Evolutionary conservation across 1,284 basidiomycete genomes (phyloP).

Genomic region (Naganishia liquefaciens): DNA sequence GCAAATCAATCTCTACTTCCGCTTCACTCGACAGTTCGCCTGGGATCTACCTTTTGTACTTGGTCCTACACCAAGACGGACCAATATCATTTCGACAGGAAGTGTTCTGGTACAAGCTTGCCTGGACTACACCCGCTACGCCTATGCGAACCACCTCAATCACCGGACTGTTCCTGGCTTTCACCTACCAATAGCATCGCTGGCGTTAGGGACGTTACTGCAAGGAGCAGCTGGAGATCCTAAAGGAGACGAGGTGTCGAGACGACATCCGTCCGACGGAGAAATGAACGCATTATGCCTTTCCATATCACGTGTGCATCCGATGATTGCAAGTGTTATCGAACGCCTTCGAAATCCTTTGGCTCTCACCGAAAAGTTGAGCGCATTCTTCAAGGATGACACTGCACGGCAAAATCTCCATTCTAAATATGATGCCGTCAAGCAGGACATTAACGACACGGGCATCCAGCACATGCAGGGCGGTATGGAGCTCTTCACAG

Average conservation of each 20-base stretch:
- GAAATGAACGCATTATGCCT: not conserved
- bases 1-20: slow-evolving; percentile 19
- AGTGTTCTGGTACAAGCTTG: slow-evolving; percentile 9
- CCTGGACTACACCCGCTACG: not conserved
- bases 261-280: not conserved
- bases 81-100: slow-evolving; percentile 8
- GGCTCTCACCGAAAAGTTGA: slow-evolving; percentile 2
- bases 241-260: not conserved
- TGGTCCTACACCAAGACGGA: slow-evolving; percentile 1
- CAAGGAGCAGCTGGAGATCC: not conserved
- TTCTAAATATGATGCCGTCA: not conserved
- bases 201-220: slow-evolving; percentile 8
- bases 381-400: not conserved
- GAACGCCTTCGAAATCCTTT: not conserved
- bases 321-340: slow-evolving; percentile 11
- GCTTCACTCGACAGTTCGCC: slow-evolving; percentile 7
- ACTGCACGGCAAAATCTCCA: not conserved
- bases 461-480: not conserved
- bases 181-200: slow-evolving; percentile 8
- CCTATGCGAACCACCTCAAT: not conserved
- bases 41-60: slow-evolving; percentile 11
- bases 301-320: slow-evolving; percentile 9
- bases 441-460: not conserved
- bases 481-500: slow-evolving; percentile 6
- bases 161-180: slow-evolving; percentile 12